Percentiles rank a stretch among this genome's conserved stretches.
Conservation (phyloP, 495 filamentous ascomycete genomes). For the Aspergillus indologenus region DNA sequence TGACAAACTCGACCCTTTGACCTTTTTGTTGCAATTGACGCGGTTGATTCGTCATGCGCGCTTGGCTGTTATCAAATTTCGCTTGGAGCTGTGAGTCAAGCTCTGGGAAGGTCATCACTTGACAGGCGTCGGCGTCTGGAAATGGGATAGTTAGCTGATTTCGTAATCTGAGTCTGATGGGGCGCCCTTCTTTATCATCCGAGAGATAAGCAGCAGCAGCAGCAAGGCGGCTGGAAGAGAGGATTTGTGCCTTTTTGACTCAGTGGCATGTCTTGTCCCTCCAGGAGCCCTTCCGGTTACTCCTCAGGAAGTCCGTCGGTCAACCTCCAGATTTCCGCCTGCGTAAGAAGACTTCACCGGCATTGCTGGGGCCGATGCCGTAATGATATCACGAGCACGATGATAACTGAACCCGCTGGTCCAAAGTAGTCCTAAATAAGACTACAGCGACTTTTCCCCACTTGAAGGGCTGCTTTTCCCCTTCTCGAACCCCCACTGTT, state of each 20-base stretch:
- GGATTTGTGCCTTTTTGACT: not conserved
- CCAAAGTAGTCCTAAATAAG: not conserved
- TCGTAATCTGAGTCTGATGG: not conserved
- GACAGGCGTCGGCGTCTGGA: not conserved
- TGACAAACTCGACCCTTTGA: conserved; percentile 5
- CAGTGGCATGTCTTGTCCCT: not conserved
- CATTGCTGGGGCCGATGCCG: not conserved
- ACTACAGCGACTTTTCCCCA: not conserved
- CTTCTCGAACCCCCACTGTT: not conserved
- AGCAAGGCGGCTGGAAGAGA: conserved; percentile 3
- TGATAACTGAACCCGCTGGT: not conserved
- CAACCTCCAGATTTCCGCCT: not conserved
- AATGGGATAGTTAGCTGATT: not conserved
- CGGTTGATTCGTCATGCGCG: conserved; percentile 1
- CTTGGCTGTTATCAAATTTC: not conserved
- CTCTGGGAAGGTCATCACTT: not conserved
- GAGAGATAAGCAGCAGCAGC: conserved; percentile 9
- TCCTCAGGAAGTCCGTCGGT: not conserved
- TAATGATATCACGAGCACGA: not conserved
- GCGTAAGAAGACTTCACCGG: no score
- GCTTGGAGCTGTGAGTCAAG: not conserved
- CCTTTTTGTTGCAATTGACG: conserved; percentile 1
- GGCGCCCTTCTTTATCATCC: not conserved
- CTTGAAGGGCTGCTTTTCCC: not conserved
- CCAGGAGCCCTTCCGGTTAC: not conserved